Evolutionary conservation across 1,284 basidiomycete species (phyloP).

Genomic region (Sanghuangporus weigelae): DNA sequence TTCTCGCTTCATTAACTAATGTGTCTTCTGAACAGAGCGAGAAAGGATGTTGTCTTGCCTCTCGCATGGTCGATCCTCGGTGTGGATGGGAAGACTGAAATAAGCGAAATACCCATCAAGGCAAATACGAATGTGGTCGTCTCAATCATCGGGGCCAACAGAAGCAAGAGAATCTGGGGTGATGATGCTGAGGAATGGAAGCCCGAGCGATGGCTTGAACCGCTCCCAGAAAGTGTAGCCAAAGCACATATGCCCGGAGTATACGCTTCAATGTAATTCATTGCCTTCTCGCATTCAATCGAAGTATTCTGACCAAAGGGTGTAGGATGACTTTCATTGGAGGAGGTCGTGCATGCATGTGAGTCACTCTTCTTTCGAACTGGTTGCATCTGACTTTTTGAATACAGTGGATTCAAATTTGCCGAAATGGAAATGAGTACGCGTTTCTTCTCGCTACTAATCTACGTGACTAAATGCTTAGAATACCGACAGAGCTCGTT

Average conservation of each 20-base stretch:
- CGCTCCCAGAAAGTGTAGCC: constrained; percentile 16
- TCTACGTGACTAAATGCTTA: too few relatives aligned
- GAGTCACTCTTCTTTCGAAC: constrained; percentile 13
- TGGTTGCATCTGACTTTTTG: not conserved
- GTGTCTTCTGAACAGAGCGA: not conserved
- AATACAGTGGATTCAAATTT: constrained; percentile 13
- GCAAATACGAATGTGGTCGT: constrained; percentile 15
- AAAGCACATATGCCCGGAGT: constrained; percentile 29
- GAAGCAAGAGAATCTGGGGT: constrained; percentile 18
- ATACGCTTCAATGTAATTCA: constrained; percentile 31
- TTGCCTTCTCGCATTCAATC: not conserved
- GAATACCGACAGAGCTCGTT: constrained; percentile 1
- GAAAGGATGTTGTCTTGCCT: constrained; percentile 17
- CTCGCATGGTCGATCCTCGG: not conserved
- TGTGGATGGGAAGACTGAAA: constrained; percentile 1
- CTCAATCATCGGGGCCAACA: constrained; percentile 13
- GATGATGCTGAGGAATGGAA: constrained; percentile 17
- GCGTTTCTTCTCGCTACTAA: not conserved
- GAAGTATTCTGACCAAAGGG: not conserved
- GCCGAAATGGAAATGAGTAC: constrained; percentile 12
- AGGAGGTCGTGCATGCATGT: constrained; percentile 33
- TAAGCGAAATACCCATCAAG: constrained; percentile 2
- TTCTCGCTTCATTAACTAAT: not conserved
- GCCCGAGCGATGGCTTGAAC: constrained; percentile 12
- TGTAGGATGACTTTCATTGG: constrained; percentile 34